Conservation (phyloP, 495 filamentous ascomycete species). For the Clohesyomyces aquaticus region DNA sequence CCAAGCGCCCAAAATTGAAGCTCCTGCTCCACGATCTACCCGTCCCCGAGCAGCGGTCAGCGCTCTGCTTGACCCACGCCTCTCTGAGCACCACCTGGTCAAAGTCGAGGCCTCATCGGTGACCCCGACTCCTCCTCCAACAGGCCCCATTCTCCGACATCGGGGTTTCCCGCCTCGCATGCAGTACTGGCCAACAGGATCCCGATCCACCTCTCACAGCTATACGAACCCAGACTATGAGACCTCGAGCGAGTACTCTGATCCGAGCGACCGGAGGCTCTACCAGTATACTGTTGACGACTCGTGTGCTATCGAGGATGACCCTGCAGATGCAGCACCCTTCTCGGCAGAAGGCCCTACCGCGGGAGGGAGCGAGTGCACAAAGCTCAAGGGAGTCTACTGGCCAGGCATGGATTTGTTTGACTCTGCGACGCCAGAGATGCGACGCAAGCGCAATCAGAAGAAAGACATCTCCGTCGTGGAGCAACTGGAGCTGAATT, state of each 20-base stretch:
- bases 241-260: constrained; percentile 36
- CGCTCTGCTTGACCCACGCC: constrained; percentile 38
- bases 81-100: constrained; percentile 38
- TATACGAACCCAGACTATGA: constrained; percentile 40
- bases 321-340: constrained; percentile 29
- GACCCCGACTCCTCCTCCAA: constrained; percentile 31
- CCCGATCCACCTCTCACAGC: constrained; percentile 32
- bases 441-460: constrained; percentile 82
- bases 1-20: constrained; percentile 25
- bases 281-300: constrained; percentile 25
- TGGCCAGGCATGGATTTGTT: constrained; percentile 90
- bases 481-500: constrained; percentile 69
- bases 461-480: constrained; percentile 76
- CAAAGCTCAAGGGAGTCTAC: constrained; percentile 71
- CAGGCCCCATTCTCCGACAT: constrained; percentile 34
- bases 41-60: constrained; percentile 23
- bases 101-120: constrained; percentile 35
- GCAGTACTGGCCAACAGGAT: constrained; percentile 40
- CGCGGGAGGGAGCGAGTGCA: constrained; percentile 43
- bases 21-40: constrained; percentile 22
- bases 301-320: constrained; percentile 35
- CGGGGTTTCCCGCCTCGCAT: constrained; percentile 48
- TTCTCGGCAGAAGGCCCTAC: constrained; percentile 30
- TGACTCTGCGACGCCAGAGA: constrained; percentile 77
- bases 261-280: constrained; percentile 27